Conservation (phyloP, 495 filamentous ascomycete species). For the Podospora australis region DNA sequence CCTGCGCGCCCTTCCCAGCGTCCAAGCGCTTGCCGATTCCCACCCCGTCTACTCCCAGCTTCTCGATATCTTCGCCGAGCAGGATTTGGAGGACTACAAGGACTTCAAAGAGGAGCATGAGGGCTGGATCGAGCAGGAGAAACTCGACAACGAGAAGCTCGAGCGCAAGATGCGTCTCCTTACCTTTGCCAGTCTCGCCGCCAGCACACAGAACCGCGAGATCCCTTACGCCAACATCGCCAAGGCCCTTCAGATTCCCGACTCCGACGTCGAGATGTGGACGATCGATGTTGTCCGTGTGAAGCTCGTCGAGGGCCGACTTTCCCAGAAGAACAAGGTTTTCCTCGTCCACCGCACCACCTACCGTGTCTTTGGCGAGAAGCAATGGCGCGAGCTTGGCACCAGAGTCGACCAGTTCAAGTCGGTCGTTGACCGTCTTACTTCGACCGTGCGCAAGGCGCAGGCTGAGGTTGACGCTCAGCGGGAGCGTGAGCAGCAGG, state of each 20-base stretch:
- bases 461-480: slow-evolving; percentile 58
- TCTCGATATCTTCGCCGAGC: slow-evolving; percentile 88
- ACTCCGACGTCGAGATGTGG: slow-evolving; percentile 90
- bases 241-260: slow-evolving; percentile 70
- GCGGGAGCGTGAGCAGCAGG: slow-evolving; percentile 53
- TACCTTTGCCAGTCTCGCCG: slow-evolving; percentile 83
- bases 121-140: slow-evolving; percentile 68
- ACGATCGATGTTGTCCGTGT: slow-evolving; percentile 96
- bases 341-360: slow-evolving; percentile 93
- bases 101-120: slow-evolving; percentile 83
- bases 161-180: slow-evolving; percentile 90
- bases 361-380: slow-evolving; percentile 93
- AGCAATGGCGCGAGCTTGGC: slow-evolving; percentile 94
- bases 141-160: slow-evolving; percentile 55
- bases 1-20: slow-evolving; percentile 73
- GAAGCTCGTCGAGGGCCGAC: slow-evolving; percentile 87
- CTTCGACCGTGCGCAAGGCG: slow-evolving; percentile 67
- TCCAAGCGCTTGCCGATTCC: slow-evolving; percentile 78
- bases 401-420: slow-evolving; percentile 86
- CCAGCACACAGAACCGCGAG: slow-evolving; percentile 70
- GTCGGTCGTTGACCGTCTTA: slow-evolving; percentile 64
- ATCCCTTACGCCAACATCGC: slow-evolving; percentile 80
- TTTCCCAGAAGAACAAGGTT: slow-evolving; percentile 81
- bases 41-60: slow-evolving; percentile 81
- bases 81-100: slow-evolving; percentile 88